Percentiles rank a stretch among this genome's conserved stretches.
Conservation (phyloP, 2,329 filamentous ascomycete genomes). For the Stenocarpella maydis region DNA sequence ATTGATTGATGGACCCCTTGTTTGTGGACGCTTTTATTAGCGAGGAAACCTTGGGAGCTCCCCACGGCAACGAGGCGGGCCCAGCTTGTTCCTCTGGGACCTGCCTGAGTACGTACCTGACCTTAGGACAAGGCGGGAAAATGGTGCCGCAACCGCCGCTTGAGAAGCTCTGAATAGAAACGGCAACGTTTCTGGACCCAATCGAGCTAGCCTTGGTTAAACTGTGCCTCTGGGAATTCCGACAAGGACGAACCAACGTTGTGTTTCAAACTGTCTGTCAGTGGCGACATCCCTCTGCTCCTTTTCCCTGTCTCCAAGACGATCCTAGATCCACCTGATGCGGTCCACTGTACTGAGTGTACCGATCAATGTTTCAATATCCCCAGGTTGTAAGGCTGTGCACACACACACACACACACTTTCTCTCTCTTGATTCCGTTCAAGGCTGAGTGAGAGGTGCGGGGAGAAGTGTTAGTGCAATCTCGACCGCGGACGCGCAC, state of each 20-base stretch:
- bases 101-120: too few relatives aligned
- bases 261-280: slow-evolving; percentile 4
- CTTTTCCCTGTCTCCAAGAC: background rate
- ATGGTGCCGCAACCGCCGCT: slow-evolving; percentile 21
- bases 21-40: slow-evolving; percentile 12
- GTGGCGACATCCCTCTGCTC: slow-evolving; percentile 1
- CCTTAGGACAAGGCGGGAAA: background rate
- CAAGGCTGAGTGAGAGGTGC: too few relatives aligned
- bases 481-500: too few relatives aligned
- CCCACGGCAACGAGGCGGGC: background rate
- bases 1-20: background rate
- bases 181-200: slow-evolving; percentile 1
- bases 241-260: slow-evolving; percentile 1
- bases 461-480: too few relatives aligned
- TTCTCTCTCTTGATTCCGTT: too few relatives aligned
- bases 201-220: background rate
- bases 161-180: slow-evolving; percentile 20
- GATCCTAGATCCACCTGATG: background rate
- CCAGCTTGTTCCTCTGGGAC: too few relatives aligned
- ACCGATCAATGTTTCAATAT: slow-evolving; percentile 19
- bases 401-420: too few relatives aligned
- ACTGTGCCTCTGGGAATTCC: background rate
- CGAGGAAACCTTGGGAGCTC: slow-evolving; percentile 7
- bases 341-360: background rate
- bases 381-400: slow-evolving; percentile 4